Conservation (phyloP, 2,329 filamentous ascomycete genomes). For the Hypoxylon sp. region DNA sequence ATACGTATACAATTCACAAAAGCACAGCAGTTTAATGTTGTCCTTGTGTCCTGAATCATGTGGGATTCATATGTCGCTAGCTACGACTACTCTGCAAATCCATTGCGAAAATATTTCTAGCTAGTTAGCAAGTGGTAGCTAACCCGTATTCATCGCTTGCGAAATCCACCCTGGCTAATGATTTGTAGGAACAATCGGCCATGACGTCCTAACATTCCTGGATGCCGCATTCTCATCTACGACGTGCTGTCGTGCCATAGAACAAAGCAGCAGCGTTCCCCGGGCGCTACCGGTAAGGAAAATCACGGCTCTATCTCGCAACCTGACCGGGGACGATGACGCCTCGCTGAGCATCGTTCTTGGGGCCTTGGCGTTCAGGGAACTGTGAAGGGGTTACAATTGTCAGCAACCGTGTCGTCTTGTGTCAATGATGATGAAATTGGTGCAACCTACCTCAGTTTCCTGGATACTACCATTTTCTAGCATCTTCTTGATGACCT, state of each 20-base stretch:
- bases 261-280: conserved; percentile 10
- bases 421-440: background rate
- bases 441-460: conserved; percentile 60
- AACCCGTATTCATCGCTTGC: conserved; percentile 25
- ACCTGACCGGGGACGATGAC: conserved; percentile 61
- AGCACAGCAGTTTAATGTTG: background rate
- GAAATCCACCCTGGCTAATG: conserved; percentile 22
- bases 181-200: conserved; percentile 11
- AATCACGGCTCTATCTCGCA: conserved; percentile 42
- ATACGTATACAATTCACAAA: background rate
- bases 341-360: conserved; percentile 66
- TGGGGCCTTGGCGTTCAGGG: conserved; percentile 65
- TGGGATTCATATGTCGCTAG: conserved; percentile 39
- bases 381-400: conserved; percentile 57
- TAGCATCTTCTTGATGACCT: conserved; percentile 85
- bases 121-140: conserved; percentile 23
- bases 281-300: conserved; percentile 22
- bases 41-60: conserved; percentile 19
- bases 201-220: conserved; percentile 4
- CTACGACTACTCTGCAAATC: conserved; percentile 34
- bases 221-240: conserved; percentile 4
- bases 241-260: background rate
- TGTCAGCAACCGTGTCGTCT: conserved; percentile 19
- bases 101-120: conserved; percentile 30
- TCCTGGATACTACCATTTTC: conserved; percentile 80